phyloP scores from a whole-genome alignment of 106 monocot species.

The Apostasia ramifera region DNA sequence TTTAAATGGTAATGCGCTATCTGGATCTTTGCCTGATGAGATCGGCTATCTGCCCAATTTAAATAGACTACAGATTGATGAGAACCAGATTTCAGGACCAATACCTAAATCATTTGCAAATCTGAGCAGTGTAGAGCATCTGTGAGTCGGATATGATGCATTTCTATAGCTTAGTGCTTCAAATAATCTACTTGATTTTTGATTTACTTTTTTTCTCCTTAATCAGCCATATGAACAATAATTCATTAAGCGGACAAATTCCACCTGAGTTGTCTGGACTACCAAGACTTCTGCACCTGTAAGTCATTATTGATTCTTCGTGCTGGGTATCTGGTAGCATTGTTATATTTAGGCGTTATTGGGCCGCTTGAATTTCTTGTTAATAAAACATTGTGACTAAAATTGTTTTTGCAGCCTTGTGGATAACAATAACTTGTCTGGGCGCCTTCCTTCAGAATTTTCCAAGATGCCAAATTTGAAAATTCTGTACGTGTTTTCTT shows the following conservation, averaged over 20 bases:
- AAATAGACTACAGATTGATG: constrained; percentile 78
- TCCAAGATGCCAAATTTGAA: constrained; percentile 37
- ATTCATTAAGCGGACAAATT: constrained; percentile 89
- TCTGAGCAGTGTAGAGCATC: constrained; percentile 52
- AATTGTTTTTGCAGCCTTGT: constrained; percentile 47
- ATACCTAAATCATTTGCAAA: constrained; percentile 89
- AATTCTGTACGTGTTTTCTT: constrained; percentile 62
- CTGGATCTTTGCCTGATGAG: constrained; percentile 80
- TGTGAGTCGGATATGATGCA: constrained; percentile 49
- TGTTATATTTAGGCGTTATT: neutral
- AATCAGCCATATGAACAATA: constrained; percentile 96
- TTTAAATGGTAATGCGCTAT: constrained; percentile 75
- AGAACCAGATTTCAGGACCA: constrained; percentile 77
- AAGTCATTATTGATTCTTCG: constrained; percentile 14
- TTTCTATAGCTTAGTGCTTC: constrained; percentile 4
- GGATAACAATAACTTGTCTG: constrained; percentile 93
- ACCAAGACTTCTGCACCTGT: constrained; percentile 66
- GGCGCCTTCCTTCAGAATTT: constrained; percentile 63
- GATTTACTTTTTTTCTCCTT: neutral
- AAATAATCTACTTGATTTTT: constrained; percentile 4
- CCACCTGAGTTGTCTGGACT: constrained; percentile 67
- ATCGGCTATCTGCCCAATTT: constrained; percentile 70
- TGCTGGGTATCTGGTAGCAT: neutral
- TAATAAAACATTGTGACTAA: neutral
- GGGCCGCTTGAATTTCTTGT: neutral